phyloP scores from a whole-genome alignment of 176 grass and related monocot genomes.

The Pontederia crassipes region DNA sequence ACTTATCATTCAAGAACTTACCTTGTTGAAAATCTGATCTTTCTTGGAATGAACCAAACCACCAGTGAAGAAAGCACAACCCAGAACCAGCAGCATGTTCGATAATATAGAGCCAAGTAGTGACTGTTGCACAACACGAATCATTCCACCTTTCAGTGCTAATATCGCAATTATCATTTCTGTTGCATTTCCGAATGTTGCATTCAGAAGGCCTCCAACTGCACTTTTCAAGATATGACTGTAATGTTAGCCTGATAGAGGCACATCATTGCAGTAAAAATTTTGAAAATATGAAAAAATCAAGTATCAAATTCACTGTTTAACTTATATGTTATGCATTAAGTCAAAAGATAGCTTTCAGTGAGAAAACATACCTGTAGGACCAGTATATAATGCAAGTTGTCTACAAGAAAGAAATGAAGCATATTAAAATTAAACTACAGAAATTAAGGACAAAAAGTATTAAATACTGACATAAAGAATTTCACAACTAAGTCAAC shows the following conservation, averaged over 20 bases:
- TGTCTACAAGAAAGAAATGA: slow-evolving; percentile 48
- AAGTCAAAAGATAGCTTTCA: background rate
- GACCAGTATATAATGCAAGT: slow-evolving; percentile 84
- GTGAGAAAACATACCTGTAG: slow-evolving; percentile 50
- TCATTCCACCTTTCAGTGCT: slow-evolving; percentile 95
- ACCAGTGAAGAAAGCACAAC: slow-evolving; percentile 90
- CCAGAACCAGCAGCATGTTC: slow-evolving; percentile 93
- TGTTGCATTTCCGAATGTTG: slow-evolving; percentile 91
- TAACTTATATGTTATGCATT: slow-evolving; percentile 1
- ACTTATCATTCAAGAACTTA: slow-evolving; percentile 16
- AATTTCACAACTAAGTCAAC: slow-evolving; percentile 17
- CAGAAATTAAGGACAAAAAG: slow-evolving; percentile 2
- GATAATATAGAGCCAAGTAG: slow-evolving; percentile 87
- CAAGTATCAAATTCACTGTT: background rate
- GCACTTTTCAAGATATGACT: slow-evolving; percentile 18
- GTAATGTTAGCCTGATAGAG: slow-evolving; percentile 2
- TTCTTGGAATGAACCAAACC: slow-evolving; percentile 67
- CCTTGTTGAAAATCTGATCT: slow-evolving; percentile 93
- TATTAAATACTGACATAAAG: slow-evolving; percentile 10
- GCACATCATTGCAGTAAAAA: background rate
- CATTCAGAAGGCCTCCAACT: slow-evolving; percentile 93
- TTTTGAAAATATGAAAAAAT: background rate
- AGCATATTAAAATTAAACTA: slow-evolving; percentile 3
- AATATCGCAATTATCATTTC: slow-evolving; percentile 99
- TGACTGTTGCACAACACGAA: slow-evolving; percentile 90